Conservation (phyloP, 768 basidiomycete species). For the Daedaleopsis sinensis region DNA sequence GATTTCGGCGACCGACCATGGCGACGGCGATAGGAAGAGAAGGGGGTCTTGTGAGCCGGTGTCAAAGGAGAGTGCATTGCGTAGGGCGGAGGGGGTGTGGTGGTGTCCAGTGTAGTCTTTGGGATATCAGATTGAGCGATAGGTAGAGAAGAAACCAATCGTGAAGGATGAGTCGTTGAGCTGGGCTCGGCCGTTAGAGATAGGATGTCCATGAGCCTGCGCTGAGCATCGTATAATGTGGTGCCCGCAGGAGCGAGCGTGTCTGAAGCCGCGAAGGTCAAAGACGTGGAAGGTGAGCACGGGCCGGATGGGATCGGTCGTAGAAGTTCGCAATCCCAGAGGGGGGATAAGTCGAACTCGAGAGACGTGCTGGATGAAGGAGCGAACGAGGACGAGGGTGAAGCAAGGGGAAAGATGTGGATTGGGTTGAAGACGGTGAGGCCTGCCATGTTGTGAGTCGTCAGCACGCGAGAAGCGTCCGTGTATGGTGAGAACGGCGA, state of each 20-base stretch:
- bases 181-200: slow-evolving; percentile 8
- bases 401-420: slow-evolving; percentile 12
- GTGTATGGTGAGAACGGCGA: neutral
- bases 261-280: neutral
- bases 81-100: slow-evolving; percentile 8
- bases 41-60: slow-evolving; percentile 8
- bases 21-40: neutral
- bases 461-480: slow-evolving; percentile 5
- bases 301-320: slow-evolving; percentile 4
- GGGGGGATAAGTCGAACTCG: neutral
- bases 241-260: neutral
- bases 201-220: slow-evolving; percentile 12
- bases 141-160: neutral
- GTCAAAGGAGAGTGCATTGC: slow-evolving; percentile 12
- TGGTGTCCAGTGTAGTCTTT: slow-evolving; percentile 2
- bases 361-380: slow-evolving; percentile 3
- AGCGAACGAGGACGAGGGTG: slow-evolving; percentile 7
- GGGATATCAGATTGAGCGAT: slow-evolving; percentile 3
- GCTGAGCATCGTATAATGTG: slow-evolving; percentile 17
- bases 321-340: slow-evolving; percentile 14
- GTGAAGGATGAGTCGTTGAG: slow-evolving; percentile 5
- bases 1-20: slow-evolving; percentile 3
- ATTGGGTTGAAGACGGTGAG: slow-evolving; percentile 14
- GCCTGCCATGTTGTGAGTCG: slow-evolving; percentile 4
- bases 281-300: slow-evolving; percentile 2